Conservation (phyloP, 108 stramenopile species). For the Epithemia pelagica region DNA sequence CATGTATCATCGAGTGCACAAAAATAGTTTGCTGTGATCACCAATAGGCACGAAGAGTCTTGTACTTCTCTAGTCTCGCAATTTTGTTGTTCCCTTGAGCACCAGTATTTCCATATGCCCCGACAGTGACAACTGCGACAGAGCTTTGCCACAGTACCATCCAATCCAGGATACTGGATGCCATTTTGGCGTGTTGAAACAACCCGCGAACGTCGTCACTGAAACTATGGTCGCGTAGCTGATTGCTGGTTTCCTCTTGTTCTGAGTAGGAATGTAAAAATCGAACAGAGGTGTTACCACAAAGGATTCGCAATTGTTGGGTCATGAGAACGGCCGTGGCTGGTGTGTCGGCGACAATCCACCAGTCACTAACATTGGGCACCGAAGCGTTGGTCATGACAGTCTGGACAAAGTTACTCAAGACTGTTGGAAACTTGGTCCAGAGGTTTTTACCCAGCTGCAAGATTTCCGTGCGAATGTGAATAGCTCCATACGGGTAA, state of each 20-base stretch:
- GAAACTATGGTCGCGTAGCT: not conserved
- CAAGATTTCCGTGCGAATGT: conserved; percentile 9
- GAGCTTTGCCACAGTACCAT: conserved; percentile 16
- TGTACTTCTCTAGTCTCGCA: not conserved
- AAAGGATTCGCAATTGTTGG: not conserved
- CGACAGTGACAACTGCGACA: conserved; percentile 11
- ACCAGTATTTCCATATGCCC: conserved; percentile 19
- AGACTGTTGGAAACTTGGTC: not conserved
- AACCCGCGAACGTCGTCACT: not conserved
- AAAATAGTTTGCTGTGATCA: too few relatives aligned
- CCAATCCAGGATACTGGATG: conserved; percentile 13
- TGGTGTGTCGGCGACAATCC: conserved; percentile 12
- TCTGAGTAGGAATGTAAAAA: not conserved
- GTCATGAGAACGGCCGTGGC: not conserved
- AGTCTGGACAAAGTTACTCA: not conserved
- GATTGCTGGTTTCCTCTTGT: not conserved
- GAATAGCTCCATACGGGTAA: conserved; percentile 16
- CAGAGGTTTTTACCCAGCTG: not conserved
- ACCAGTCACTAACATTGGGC: conserved; percentile 12
- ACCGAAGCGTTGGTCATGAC: not conserved
- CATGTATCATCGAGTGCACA: too few relatives aligned
- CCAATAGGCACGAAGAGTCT: not conserved
- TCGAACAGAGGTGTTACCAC: not conserved
- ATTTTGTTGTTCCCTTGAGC: conserved; percentile 17
- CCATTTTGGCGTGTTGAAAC: conserved; percentile 15